Evolutionary conservation across 78 protist species (phyloP).

Genomic region (Dictyostelium purpureum): DNA sequence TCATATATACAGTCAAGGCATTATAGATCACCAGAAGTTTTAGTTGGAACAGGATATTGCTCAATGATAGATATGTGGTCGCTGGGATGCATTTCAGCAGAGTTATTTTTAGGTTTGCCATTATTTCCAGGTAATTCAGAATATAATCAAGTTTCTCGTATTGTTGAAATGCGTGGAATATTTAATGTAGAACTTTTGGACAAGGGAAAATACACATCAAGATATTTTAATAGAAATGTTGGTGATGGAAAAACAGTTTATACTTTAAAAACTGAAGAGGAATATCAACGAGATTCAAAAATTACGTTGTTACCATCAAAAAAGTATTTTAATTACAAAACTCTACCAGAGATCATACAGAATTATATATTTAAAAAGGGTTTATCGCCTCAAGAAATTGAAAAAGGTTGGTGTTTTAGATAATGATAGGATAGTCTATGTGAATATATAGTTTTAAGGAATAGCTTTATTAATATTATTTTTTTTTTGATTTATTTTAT

Average conservation of each 20-base stretch:
- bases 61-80: slow-evolving; percentile 93
- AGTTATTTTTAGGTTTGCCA: slow-evolving; percentile 93
- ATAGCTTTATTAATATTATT: background rate
- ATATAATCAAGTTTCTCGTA: slow-evolving; percentile 88
- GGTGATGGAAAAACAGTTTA: background rate
- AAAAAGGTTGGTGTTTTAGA: slow-evolving; percentile 27
- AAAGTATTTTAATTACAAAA: slow-evolving; percentile 77
- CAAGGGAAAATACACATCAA: background rate
- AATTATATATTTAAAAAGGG: slow-evolving; percentile 56
- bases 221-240: slow-evolving; percentile 62
- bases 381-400: slow-evolving; percentile 31
- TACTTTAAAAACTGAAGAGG: slow-evolving; percentile 60
- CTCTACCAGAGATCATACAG: slow-evolving; percentile 71
- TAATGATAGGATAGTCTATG: background rate
- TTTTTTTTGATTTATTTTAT: background rate
- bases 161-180: slow-evolving; percentile 87
- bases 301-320: slow-evolving; percentile 47
- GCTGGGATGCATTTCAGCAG: slow-evolving; percentile 89
- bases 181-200: slow-evolving; percentile 72
- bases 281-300: slow-evolving; percentile 67
- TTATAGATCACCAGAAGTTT: slow-evolving; percentile 97
- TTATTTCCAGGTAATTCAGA: slow-evolving; percentile 93
- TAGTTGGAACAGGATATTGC: slow-evolving; percentile 87
- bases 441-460: background rate
- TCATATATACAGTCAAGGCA: slow-evolving; percentile 95